Base-by-base conservation (phyloP, 371 early-diverging fungal genomes). In the Actinomortierella ambigua region DNA sequence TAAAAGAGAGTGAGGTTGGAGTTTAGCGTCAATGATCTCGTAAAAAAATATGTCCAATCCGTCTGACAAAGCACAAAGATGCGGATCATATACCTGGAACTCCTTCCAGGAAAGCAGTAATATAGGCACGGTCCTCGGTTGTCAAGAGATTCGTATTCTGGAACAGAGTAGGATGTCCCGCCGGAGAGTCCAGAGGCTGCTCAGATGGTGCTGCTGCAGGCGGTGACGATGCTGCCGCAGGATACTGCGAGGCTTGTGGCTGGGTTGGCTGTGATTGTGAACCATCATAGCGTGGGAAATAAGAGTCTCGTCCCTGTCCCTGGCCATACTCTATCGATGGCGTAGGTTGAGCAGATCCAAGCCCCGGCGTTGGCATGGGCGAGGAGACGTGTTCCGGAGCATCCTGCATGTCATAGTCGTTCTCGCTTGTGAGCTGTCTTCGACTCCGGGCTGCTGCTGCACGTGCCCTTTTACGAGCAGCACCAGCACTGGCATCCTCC, bases 81-180 rank as follows among this genome's bases (percentile, higher is more conserved):
- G n/a, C n/a, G n/a, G n/a, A n/a, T n/a, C 34, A 34, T 43, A 41
- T 75, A 75, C 75, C 68, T 54, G 75, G 68, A 57, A 68, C 63
- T 34, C 75, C 75, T 8, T 68, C 55, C 46, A 75, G 51, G 43
- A 75, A 75, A 13, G 63, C 68, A 6, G 56, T 63, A 51, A 75
- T 75, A 23, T 68, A 68, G 24, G 50, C 61, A n/a, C 75, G 63
- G 46, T 75, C 75, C 9, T 63, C 75, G 7, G 41, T 6, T 3
- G 61, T 67, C 47, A 75, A 51, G 14, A 63, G 57, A 50, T 75
- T 75, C 2, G 67, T 75, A 41, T 75, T 53, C 51, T 75, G 75
- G 44, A 75, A 68, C 24, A 75, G 40, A 2, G 67, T 68, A 20
- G 68, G 68, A 23, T 75, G 58, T 3, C 61, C 67, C 13, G 28